A percentile compares a stretch with the other conserved stretches of the same genome.
Evolutionary conservation across 106 monocot species (phyloP).

Genomic region (Apostasia shenzhenica): DNA sequence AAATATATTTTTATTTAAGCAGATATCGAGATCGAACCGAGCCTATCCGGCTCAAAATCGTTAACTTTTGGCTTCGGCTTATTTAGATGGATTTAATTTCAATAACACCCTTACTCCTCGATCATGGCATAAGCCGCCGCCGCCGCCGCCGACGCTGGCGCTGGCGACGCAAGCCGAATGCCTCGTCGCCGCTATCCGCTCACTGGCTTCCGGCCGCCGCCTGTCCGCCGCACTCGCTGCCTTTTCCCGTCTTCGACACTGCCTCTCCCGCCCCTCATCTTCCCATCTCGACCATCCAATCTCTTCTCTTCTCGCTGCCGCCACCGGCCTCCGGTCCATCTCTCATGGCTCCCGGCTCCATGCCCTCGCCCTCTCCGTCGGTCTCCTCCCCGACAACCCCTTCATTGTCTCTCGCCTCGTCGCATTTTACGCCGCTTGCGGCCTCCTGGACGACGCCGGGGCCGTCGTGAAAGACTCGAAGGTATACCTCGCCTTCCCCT

Average conservation of each 20-base stretch:
- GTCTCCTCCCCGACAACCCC: slow-evolving; percentile 24
- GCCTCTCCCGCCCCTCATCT: slow-evolving; percentile 15
- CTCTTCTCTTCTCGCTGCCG: slow-evolving; percentile 41
- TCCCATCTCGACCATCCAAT: slow-evolving; percentile 31
- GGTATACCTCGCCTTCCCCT: slow-evolving; percentile 14
- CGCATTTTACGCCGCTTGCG: slow-evolving; percentile 40
- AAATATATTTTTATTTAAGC: too few relatives aligned
- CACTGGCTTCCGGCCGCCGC: slow-evolving; percentile 16
- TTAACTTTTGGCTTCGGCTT: too few relatives aligned
- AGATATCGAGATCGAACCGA: too few relatives aligned
- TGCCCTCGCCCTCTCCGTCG: slow-evolving; percentile 40
- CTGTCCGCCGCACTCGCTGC: slow-evolving; percentile 32
- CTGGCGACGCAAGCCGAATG: neutral
- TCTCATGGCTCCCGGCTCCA: slow-evolving; percentile 54
- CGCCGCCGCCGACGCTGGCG: neutral
- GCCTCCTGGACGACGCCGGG: slow-evolving; percentile 24
- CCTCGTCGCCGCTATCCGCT: slow-evolving; percentile 14
- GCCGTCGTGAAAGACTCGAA: slow-evolving; percentile 15
- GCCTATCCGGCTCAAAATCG: too few relatives aligned
- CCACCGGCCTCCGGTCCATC: slow-evolving; percentile 21
- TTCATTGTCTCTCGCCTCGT: slow-evolving; percentile 28
- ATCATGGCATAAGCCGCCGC: neutral
- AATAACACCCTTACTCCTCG: neutral
- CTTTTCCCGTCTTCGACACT: slow-evolving; percentile 33
- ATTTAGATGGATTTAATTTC: too few relatives aligned